Evolutionary conservation across 768 basidiomycete genomes (phyloP).

Genomic region (Tylopilus balloui): DNA sequence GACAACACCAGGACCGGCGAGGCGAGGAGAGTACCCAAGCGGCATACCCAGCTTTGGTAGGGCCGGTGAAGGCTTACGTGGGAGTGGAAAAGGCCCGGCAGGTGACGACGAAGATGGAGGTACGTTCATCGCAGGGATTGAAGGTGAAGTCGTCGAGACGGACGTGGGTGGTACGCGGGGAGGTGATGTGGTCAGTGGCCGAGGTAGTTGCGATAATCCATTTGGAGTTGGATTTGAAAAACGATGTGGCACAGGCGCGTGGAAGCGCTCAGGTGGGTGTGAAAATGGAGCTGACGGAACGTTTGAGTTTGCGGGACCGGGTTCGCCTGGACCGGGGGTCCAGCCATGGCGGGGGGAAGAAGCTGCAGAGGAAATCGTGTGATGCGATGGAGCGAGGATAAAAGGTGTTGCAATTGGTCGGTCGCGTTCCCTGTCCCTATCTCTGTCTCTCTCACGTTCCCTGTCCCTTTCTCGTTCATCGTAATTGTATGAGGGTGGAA

Average conservation of each 20-base stretch:
- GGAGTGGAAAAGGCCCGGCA: slow-evolving; percentile 17
- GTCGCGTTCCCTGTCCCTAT: slow-evolving; percentile 38
- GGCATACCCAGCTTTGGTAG: slow-evolving; percentile 29
- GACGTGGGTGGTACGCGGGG: slow-evolving; percentile 31
- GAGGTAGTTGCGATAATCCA: slow-evolving; percentile 18
- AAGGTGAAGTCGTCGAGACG: slow-evolving; percentile 15
- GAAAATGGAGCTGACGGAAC: slow-evolving; percentile 29
- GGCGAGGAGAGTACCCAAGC: slow-evolving; percentile 27
- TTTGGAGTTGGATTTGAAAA: slow-evolving; percentile 24
- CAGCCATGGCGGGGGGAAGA: slow-evolving; percentile 45
- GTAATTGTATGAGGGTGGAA: slow-evolving; percentile 23
- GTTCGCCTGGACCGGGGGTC: slow-evolving; percentile 23
- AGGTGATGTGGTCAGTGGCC: slow-evolving; percentile 35
- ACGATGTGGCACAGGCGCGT: slow-evolving; percentile 29
- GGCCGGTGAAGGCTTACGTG: slow-evolving; percentile 25
- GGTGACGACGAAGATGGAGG: slow-evolving; percentile 17
- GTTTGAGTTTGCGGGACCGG: slow-evolving; percentile 25
- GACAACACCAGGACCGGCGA: slow-evolving; percentile 29
- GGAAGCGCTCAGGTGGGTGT: slow-evolving; percentile 27
- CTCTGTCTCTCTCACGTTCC: slow-evolving; percentile 16
- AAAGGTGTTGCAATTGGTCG: slow-evolving; percentile 52
- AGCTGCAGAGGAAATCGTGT: slow-evolving; percentile 29
- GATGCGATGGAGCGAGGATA: slow-evolving; percentile 46
- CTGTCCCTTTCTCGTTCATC: slow-evolving; percentile 27
- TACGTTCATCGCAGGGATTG: slow-evolving; percentile 14